Base-by-base conservation (phyloP, 108 stramenopile genomes). In the Cyclotella sp. region DNA sequence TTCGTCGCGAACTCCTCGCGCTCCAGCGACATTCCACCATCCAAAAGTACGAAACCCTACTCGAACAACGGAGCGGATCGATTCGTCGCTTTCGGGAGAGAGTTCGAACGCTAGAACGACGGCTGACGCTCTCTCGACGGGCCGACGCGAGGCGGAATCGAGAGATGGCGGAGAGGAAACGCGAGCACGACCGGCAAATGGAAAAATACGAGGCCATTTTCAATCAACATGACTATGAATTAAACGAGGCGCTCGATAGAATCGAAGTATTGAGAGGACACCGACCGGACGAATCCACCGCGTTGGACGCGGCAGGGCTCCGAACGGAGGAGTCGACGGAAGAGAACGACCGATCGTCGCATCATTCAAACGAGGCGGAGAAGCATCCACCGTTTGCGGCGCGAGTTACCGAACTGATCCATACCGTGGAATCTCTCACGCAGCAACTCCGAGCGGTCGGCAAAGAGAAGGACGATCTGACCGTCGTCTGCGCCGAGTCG, bases 181-280 rank as follows among this genome's bases (percentile, higher is more conserved):
- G 18, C 45, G 27, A 63, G 14, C 65, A 68, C 44, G 51, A 68
- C 11, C 3, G 28, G n/a, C 54, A 68, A 10, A 68, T 73, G 29
- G 57, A 61, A 61, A 59, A 80, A 29, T 63, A 63, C 27, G 44
- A 67, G 51, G 18, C 41, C 16, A 68, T 73, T 29, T 52, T 75
- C 5, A 46, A 78, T 15, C 70, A 80, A 51, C 64, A 85, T 26
- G 46, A 76, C 18, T 41, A 81, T 42, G 72, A 75, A 0, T 40
- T 68, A 9, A 81, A 81, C 12, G 77, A 77, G 30, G 62, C 78
- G 1, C 29, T 85, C 21, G 24, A 51, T 46, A 49, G 74, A 0
- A 78, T 89, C 39, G 41, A 78, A 49, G 61, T 70, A 9, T 45
- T 89, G 40, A 63, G 88, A 39, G 63, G 51, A 57, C 18, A 73